Conservation (phyloP, 805 yeast genomes). For the Starmerella lactis-condensi region DNA sequence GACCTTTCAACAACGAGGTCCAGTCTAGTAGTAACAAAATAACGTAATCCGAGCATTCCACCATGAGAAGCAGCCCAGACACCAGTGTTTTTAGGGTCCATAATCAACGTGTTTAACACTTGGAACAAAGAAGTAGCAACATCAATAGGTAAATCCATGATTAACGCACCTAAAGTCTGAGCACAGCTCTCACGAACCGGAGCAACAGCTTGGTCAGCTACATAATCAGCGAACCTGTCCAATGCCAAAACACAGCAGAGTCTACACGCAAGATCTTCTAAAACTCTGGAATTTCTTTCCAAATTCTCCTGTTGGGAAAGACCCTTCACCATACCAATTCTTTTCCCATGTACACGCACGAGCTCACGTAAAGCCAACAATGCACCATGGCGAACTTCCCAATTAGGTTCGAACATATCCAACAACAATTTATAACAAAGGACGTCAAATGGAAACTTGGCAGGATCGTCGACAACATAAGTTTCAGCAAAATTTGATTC, state of each 20-base stretch:
- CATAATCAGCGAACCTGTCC: slow-evolving; percentile 92
- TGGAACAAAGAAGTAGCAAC: slow-evolving; percentile 44
- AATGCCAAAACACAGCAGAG: slow-evolving; percentile 71
- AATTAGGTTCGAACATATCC: slow-evolving; percentile 63
- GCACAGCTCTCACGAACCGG: slow-evolving; percentile 96
- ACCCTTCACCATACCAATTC: slow-evolving; percentile 68
- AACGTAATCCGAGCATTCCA: slow-evolving; percentile 82
- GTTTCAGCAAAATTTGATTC: slow-evolving; percentile 38
- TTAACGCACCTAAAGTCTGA: slow-evolving; percentile 75
- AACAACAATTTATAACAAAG: slow-evolving; percentile 62
- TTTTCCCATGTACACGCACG: slow-evolving; percentile 58
- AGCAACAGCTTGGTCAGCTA: slow-evolving; percentile 92
- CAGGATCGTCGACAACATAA: slow-evolving; percentile 47
- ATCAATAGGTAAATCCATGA: slow-evolving; percentile 50
- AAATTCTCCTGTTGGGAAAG: slow-evolving; percentile 45
- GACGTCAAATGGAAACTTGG: slow-evolving; percentile 90
- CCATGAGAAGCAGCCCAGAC: slow-evolving; percentile 98
- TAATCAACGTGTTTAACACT: slow-evolving; percentile 47
- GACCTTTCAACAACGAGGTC: slow-evolving; percentile 47
- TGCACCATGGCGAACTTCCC: slow-evolving; percentile 96
- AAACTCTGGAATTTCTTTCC: slow-evolving; percentile 40
- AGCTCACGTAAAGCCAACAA: slow-evolving; percentile 82
- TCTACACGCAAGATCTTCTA: slow-evolving; percentile 78
- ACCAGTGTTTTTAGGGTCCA: slow-evolving; percentile 30
- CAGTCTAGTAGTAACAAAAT: slow-evolving; percentile 75